phyloP scores from a whole-genome alignment of 2,329 filamentous ascomycete species.

The Xylaria sp. region DNA sequence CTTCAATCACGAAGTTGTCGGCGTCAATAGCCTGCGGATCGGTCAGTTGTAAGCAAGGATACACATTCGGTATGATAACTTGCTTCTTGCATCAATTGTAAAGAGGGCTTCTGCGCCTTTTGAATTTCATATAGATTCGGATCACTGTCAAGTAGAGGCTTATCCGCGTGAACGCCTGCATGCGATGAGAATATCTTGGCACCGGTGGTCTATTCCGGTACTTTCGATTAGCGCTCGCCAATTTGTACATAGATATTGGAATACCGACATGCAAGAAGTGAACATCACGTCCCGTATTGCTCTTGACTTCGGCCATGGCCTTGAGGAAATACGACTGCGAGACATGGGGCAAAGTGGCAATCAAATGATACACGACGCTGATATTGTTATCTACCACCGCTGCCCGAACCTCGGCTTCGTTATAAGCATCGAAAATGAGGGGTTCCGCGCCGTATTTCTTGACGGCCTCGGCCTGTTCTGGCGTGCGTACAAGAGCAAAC shows the following conservation, averaged over 20 bases:
- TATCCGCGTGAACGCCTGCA: conserved; percentile 49
- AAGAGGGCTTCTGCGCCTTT: conserved; percentile 41
- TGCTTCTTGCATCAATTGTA: conserved; percentile 37
- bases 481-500: conserved; percentile 54
- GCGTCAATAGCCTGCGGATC: conserved; percentile 44
- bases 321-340: conserved; percentile 50
- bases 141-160: conserved; percentile 51
- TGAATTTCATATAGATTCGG: conserved; percentile 50
- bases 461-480: conserved; percentile 52
- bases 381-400: conserved; percentile 51
- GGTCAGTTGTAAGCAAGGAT: not conserved
- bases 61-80: not conserved
- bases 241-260: not conserved
- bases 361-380: conserved; percentile 54
- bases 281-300: conserved; percentile 46
- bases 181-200: conserved; percentile 59
- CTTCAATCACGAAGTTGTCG: conserved; percentile 52
- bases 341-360: conserved; percentile 46
- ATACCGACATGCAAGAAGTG: conserved; percentile 53
- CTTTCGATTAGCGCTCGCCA: not conserved
- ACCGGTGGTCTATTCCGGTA: conserved; percentile 48
- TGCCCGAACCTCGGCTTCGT: conserved; percentile 43
- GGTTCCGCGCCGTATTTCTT: conserved; percentile 50
- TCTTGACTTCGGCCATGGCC: conserved; percentile 51
- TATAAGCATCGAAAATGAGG: conserved; percentile 46